These are phyloP conservation scores for Drosera capensis DNA, from an alignment of 148 eudicot species.

Conservation along the genomic window DNA sequence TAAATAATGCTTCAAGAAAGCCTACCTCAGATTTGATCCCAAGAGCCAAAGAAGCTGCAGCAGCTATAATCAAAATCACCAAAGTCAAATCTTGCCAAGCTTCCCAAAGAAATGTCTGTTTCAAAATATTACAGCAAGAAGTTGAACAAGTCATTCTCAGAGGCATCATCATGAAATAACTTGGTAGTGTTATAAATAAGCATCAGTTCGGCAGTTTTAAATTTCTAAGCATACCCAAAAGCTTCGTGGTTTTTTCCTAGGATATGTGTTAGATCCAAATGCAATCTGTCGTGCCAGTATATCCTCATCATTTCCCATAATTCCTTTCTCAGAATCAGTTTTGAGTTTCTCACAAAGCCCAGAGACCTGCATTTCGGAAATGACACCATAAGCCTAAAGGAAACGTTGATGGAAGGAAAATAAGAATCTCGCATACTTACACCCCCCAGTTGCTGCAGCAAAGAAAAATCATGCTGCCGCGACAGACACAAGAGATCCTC, in stretches of 20 bases:
- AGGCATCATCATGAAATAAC: neutral
- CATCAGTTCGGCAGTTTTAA: neutral
- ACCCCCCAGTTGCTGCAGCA: conserved; percentile 55
- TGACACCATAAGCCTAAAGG: too few relatives aligned
- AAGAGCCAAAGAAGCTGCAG: conserved; percentile 88
- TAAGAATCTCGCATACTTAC: too few relatives aligned
- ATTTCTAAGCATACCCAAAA: conserved; percentile 41
- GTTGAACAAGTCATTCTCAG: neutral
- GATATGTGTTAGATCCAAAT: conserved; percentile 91
- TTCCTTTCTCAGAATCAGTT: conserved; percentile 58
- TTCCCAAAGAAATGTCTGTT: conserved; percentile 76
- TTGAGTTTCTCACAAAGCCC: conserved; percentile 48
- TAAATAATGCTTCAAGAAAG: neutral
- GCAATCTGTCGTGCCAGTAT: conserved; percentile 35
- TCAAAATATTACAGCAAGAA: conserved; percentile 2
- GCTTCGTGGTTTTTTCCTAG: conserved; percentile 64
- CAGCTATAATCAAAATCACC: conserved; percentile 92
- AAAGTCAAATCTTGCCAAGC: conserved; percentile 87
- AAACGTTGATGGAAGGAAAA: too few relatives aligned
- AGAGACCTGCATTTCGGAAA: conserved; percentile 43
- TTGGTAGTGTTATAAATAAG: neutral
- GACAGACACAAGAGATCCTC: conserved; percentile 55
- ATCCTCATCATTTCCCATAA: conserved; percentile 51
- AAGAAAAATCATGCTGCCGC: conserved; percentile 57
- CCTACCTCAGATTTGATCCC: conserved; percentile 94